Base-by-base conservation (phyloP, 2,329 filamentous ascomycete species). In the Aspergillus pseudoglaucus region DNA sequence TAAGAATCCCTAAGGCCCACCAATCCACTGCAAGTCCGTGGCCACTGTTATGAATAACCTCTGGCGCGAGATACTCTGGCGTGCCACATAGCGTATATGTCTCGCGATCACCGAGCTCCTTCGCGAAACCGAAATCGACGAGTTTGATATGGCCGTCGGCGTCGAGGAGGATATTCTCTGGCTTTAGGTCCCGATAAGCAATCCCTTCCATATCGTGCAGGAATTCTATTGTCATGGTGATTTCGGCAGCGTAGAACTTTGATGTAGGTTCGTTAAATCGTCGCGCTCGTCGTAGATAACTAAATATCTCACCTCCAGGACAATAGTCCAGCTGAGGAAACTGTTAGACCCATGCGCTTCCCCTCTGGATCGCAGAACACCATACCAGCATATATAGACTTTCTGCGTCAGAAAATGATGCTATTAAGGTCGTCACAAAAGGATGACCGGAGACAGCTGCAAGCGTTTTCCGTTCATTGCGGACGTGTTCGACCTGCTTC, bases 401-500 rank as follows among this genome's bases (percentile, higher is more conserved):
- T 54, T 83, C 78, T 35, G 75, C 69, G 60, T 84, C 81, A 56
- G 82, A 80, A 64, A 85, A 85, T 53, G 79, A 81, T 32, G 81
- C 77, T 39, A 84, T 73, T 64, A 84, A 72, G 33, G 78, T 82
- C 35, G 81, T 84, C 53, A 84, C 84, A 63, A 84, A 84, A 20
- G 82, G 82, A 54, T 84, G 79, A 3, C 80, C 82, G 30, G 80
- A 76, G 35, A 84, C 81, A 33, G 77, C 77, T 30, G 78, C 76
- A 17, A 85, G 76, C 32, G 82, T 77, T 57, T 80, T 82, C 57
- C 81, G 76, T 69, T 85, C 82, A 66, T 84, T 84, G 54, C 80
- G 78, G 42, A 84, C 81, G 67, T 84, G 82, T 68, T 84, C 82
- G 53, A 85, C 80, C 59, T 85, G 82, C 71, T 85, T 84, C 58